Conservation (phyloP, 805 yeast species). For the Ogataea methanolica region DNA sequence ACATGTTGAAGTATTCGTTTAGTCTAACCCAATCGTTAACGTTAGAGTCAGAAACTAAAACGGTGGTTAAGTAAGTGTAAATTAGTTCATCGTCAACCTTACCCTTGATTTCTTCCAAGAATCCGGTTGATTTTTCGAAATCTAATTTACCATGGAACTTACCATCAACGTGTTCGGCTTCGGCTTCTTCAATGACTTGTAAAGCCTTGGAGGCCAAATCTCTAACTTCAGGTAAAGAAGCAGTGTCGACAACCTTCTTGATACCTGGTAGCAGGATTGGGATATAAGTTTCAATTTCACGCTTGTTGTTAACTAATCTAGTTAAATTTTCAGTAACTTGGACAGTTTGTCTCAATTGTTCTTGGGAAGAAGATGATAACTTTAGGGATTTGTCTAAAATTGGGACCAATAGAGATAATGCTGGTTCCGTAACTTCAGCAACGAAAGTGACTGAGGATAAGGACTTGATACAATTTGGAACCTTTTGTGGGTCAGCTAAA, state of each 20-base stretch:
- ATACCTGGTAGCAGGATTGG: slow-evolving; percentile 91
- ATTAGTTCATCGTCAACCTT: slow-evolving; percentile 34
- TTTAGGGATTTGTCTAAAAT: slow-evolving; percentile 85
- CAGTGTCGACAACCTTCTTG: slow-evolving; percentile 79
- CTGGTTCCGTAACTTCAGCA: slow-evolving; percentile 97
- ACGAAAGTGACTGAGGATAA: slow-evolving; percentile 93
- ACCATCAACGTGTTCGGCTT: slow-evolving; percentile 61
- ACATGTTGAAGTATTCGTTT: slow-evolving; percentile 45
- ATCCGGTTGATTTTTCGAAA: slow-evolving; percentile 46
- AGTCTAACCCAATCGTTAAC: slow-evolving; percentile 70
- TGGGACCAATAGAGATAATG: slow-evolving; percentile 84
- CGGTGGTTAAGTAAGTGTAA: slow-evolving; percentile 45
- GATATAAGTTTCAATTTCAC: slow-evolving; percentile 83
- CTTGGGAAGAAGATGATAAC: slow-evolving; percentile 87
- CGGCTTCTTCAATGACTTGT: slow-evolving; percentile 76
- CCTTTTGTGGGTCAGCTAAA: slow-evolving; percentile 83
- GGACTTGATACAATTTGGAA: slow-evolving; percentile 83
- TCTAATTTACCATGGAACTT: slow-evolving; percentile 73
- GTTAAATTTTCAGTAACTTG: slow-evolving; percentile 94
- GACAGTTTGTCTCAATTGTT: slow-evolving; percentile 93
- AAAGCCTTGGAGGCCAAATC: slow-evolving; percentile 86
- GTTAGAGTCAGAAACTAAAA: slow-evolving; percentile 59
- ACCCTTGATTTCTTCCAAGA: slow-evolving; percentile 29
- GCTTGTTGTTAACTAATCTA: slow-evolving; percentile 87
- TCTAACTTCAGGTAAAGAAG: slow-evolving; percentile 95